phyloP scores from a whole-genome alignment of 2,329 filamentous ascomycete genomes.

The Sporothrix globosa region DNA sequence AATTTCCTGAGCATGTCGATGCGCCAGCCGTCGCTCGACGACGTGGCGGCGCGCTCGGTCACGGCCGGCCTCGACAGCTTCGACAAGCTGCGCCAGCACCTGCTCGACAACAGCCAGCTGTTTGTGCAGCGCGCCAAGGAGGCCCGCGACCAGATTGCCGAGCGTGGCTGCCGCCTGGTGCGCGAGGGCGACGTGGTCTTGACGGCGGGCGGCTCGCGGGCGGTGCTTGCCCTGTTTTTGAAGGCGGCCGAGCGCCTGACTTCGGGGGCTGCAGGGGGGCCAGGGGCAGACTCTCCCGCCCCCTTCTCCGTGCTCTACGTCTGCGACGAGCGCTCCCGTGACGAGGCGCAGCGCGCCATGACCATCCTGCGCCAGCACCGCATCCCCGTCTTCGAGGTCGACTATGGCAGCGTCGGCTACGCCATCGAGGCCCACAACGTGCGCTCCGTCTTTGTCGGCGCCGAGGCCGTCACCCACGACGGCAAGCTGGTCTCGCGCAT shows the following conservation, averaged over 20 bases:
- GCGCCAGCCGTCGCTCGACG: constrained; percentile 51
- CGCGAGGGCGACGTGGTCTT: constrained; percentile 79
- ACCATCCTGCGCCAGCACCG: constrained; percentile 70
- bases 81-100: constrained; percentile 77
- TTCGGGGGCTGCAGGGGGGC: constrained; percentile 35
- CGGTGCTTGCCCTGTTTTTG: constrained; percentile 76
- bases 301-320: constrained; percentile 84
- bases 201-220: constrained; percentile 84
- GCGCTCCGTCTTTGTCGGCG: constrained; percentile 67
- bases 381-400: constrained; percentile 81
- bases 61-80: constrained; percentile 61
- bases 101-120: constrained; percentile 81
- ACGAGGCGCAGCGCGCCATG: constrained; percentile 73
- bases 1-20: constrained; percentile 83
- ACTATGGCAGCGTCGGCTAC: constrained; percentile 75
- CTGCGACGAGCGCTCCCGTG: constrained; percentile 54
- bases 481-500: constrained; percentile 89
- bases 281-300: neutral
- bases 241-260: constrained; percentile 67
- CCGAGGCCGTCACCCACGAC: constrained; percentile 90
- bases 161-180: constrained; percentile 76
- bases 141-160: constrained; percentile 79
- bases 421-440: constrained; percentile 69
- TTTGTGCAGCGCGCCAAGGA: constrained; percentile 88
- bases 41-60: constrained; percentile 25